Base-by-base conservation (phyloP, 768 basidiomycete species). In the Astraeus odoratus region DNA sequence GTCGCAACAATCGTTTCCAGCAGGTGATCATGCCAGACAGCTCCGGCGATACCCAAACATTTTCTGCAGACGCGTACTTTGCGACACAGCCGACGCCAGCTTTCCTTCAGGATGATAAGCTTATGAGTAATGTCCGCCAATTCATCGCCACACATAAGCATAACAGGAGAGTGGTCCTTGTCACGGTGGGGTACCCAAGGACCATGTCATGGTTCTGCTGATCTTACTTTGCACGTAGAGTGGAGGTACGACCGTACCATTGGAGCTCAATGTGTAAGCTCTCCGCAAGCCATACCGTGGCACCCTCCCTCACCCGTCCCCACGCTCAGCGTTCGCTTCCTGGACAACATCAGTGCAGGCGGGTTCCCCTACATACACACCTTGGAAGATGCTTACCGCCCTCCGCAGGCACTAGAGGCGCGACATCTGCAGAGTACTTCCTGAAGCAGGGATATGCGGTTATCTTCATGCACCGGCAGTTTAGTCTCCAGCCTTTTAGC, bases 281-380 rank as follows among this genome's bases (percentile, higher is more conserved):
- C 23, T 40, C 29, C 37, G 44, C 39, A 26, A 27, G 34, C 26
- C 36, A 39, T 31, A n/a, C n/a, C n/a, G 39, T 42, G 8, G 39
- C 46, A 38, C 46, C 3, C 53, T 47, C 42, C 51, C 56, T 61
- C 25, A 60, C 39, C 34, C 31, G 41, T 48, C 48, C 49, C 46
- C 50, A 51, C 49, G 36, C 54, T 58, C 41, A 99, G 95, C 55
- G 96, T 99, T 38, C 89, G 96, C 41, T 99, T 97, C 64, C 74
- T 99, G 23, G 95, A 98, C 63, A 98, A 99, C 71, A 98, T 98
- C 67, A 96, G 93, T 66, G 95, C 96, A 48, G 92, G 92, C 87
- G 38, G 49, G 83, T 59, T 26, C 2, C 15, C 16, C 20, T 15
- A 13, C 20, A 35, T 18, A 29, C 26, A 1, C 26, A 8, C 24